Evolutionary conservation across 2,329 filamentous ascomycete species (phyloP), one percentile per base, ranked within the genome.

Genomic region (Diaporthe australafricana): DNA sequence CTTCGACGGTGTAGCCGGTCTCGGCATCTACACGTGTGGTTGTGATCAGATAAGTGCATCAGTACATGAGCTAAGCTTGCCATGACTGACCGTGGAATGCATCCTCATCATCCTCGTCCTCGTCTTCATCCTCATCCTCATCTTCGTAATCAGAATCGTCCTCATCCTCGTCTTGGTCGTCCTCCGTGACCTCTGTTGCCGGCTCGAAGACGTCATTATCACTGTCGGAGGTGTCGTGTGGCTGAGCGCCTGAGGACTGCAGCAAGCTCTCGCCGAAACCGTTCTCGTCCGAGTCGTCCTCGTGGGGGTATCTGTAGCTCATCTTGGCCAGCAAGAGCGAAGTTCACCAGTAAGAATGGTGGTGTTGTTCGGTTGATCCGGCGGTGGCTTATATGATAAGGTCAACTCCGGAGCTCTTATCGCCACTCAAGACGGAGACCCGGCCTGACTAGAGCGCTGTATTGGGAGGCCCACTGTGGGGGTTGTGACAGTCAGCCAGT

Each of bases 61-160:
- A 17, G 3, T 9, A 38, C 30, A 65, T 17, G 11, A 30, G 14
- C 7, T 30, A 12, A 48, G 20, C 22, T n/a, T 27, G 8, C 22
- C n/a, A 27, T 30, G 16, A 73, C 66, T 42, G 16, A 74, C 73
- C 73, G 38, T 74, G 71, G 17, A 69, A 70, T 8, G 77, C 74
- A 32, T 78, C 76, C 2, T 78, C 76, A 5, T 75, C 74, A 7
- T 78, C 77, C 20, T 75, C 80, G 25, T 81, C 77, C 27, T 81
- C 80, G 16, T 74, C 70, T 2, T 77, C 76, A 25, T 75, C 71
- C 4, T 72, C 74, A 7, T 75, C 70, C 17, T 72, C 53, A 35
- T 71, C 62, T 32, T 72, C 69, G 16, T 60, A 73, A 42, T 71
- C 30, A 70, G 74, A 62, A 14, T 78, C 75, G 7, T 75, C 77